Percentiles rank a stretch among this genome's conserved stretches.
Conservation (phyloP, 2,329 filamentous ascomycete species). For the Fusarium nanum region DNA sequence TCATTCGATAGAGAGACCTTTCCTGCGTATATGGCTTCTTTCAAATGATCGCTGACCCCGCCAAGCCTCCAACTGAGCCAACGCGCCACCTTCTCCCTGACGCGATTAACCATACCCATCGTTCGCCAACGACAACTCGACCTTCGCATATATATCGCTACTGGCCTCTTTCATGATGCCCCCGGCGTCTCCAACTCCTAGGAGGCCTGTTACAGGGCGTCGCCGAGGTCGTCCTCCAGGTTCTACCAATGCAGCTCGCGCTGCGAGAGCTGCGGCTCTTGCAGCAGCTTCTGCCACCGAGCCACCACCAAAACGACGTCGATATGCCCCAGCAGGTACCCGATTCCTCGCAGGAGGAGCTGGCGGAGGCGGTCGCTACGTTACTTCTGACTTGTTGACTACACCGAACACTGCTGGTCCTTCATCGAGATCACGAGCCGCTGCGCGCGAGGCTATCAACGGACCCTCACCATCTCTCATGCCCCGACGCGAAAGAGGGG, state of each 20-base stretch:
- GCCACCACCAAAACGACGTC: slow-evolving; percentile 75
- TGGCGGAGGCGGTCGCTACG: slow-evolving; percentile 85
- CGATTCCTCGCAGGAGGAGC: slow-evolving; percentile 69
- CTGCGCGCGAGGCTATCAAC: slow-evolving; percentile 59
- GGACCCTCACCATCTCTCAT: slow-evolving; percentile 56
- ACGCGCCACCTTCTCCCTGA: slow-evolving; percentile 48
- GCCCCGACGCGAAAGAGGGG: slow-evolving; percentile 68
- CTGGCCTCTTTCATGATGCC: slow-evolving; percentile 46
- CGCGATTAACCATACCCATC: slow-evolving; percentile 41
- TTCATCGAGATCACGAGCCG: slow-evolving; percentile 63
- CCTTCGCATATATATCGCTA: slow-evolving; percentile 21
- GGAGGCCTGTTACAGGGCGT: slow-evolving; percentile 57
- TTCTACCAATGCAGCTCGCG: slow-evolving; percentile 56
- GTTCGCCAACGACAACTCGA: slow-evolving; percentile 35
- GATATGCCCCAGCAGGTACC: slow-evolving; percentile 73
- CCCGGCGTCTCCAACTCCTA: slow-evolving; percentile 54
- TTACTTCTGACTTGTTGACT: slow-evolving; percentile 76
- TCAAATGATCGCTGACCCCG: slow-evolving; percentile 46
- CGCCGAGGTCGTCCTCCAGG: slow-evolving; percentile 61
- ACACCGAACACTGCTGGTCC: slow-evolving; percentile 57
- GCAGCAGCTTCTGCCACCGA: slow-evolving; percentile 59
- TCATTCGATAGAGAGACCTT: slow-evolving; percentile 9
- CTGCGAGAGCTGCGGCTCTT: slow-evolving; percentile 52
- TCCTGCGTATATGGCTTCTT: slow-evolving; percentile 35
- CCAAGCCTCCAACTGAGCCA: slow-evolving; percentile 48